Evolutionary conservation across 202 grass and related monocot genomes (phyloP).

Genomic region (Miscanthus sacchariflorus): DNA sequence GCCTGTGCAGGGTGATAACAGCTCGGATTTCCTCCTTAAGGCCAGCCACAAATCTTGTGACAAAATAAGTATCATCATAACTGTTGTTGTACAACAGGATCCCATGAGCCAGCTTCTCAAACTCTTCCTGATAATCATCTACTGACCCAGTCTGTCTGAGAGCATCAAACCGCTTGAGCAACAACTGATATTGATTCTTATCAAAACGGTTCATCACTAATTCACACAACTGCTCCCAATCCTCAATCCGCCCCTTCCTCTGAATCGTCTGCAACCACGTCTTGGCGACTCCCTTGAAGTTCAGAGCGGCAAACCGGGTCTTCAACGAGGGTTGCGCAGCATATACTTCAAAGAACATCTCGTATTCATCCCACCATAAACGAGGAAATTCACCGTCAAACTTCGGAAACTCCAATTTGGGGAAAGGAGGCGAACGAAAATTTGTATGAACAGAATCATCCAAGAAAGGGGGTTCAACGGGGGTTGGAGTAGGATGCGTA

Average conservation of each 20-base stretch:
- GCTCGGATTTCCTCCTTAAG: not conserved
- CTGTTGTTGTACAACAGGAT: accelerated
- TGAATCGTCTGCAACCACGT: not conserved
- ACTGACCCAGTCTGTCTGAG: accelerated
- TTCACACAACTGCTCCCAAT: not conserved
- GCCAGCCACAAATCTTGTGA: not conserved
- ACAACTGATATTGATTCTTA: accelerated
- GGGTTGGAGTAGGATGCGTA: no score
- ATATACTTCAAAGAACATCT: not conserved
- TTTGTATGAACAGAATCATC: no score
- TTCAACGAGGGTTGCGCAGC: not conserved
- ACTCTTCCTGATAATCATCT: accelerated
- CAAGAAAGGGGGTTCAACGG: no score
- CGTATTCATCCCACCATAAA: not conserved
- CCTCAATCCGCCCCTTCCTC: accelerated
- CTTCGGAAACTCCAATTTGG: not conserved
- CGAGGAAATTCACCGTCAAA: not conserved
- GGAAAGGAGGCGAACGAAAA: not conserved
- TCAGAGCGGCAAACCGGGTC: not conserved
- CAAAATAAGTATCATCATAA: not conserved
- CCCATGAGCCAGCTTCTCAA: not conserved
- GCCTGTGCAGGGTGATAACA: no score
- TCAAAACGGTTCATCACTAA: not conserved
- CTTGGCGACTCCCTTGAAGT: accelerated
- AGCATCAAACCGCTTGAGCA: accelerated